Conservation (phyloP, 768 basidiomycete genomes). For the Brasilioporus rufonigricans region DNA sequence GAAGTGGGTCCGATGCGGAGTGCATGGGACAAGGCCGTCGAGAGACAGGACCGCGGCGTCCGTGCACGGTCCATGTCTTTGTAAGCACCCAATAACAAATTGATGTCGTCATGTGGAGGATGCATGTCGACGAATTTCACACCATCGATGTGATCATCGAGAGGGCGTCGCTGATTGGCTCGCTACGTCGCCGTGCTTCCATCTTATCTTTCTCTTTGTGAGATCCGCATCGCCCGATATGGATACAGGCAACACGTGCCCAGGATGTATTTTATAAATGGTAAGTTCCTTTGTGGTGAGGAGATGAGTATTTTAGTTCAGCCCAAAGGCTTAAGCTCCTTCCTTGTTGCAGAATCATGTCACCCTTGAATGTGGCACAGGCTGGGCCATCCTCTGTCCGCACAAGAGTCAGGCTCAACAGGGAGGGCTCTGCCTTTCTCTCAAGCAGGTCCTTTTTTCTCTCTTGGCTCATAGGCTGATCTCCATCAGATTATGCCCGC, state of each 20-base stretch:
- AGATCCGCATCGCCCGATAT: slow-evolving; percentile 19
- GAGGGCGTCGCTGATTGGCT: too few species aligned
- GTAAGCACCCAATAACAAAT: too few species aligned
- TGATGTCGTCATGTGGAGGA: too few species aligned
- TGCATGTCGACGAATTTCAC: too few species aligned
- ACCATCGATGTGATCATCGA: not conserved
- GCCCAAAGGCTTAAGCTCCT: too few species aligned
- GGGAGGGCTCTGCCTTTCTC: slow-evolving; percentile 3
- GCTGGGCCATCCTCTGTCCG: slow-evolving; percentile 5
- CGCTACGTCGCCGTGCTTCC: too few species aligned
- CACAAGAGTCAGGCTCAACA: not conserved
- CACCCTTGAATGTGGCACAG: not conserved
- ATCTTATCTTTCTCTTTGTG: slow-evolving; percentile 14
- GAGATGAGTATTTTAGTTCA: too few species aligned
- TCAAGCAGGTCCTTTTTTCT: slow-evolving; percentile 4
- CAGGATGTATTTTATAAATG: not conserved
- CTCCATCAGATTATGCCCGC: slow-evolving; percentile 19
- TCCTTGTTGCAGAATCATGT: too few species aligned
- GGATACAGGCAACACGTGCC: slow-evolving; percentile 10
- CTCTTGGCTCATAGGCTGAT: too few species aligned
- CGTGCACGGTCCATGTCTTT: slow-evolving; percentile 31
- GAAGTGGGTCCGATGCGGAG: slow-evolving; percentile 58
- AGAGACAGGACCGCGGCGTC: not conserved
- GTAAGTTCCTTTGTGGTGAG: too few species aligned
- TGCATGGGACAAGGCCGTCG: slow-evolving; percentile 50